Evolutionary conservation across 176 grass and related monocot genomes (phyloP), one percentile per base, ranked within the genome.

Genomic region (Avena sativa): DNA sequence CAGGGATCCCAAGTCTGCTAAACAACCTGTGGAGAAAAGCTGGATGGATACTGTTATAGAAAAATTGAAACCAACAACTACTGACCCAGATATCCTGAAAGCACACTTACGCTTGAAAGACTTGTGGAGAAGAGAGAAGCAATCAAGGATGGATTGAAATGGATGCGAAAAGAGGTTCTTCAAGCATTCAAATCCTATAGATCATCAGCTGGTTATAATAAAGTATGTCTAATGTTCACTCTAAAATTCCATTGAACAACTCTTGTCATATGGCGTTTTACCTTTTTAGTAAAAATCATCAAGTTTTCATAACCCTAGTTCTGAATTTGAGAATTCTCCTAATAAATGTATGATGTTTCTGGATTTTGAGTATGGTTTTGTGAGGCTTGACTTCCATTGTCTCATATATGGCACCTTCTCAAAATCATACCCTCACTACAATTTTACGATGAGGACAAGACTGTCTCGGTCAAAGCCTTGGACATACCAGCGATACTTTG

Each of bases 391-490:
- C 20, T 44, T 25, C 2, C 81, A 83, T 8, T 83, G 81, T 56
- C 68, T 83, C 12, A 60, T 83, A 4, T 48, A 20, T 23, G 65
- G 38, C 53, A 38, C 30, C 43, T 78, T 17, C 8, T 40, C 81
- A 19, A 83, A 73, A 58, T 26, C 38, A 3, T 83, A 83, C 8
- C 52, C 73, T 46, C 81, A 83, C 6, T 83, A 83, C 14, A 73
- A 60, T 73, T 73, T 83, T 25, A 73, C 14, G 1, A 74, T 83
- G 81, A 58, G 71, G 36, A 59, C 57, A 74, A 83, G 57, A 73
- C 10, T 13, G 13, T 43, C 8, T 83, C 57, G 14, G 2, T 12
- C 21, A 28, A 83, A 28, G 52, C 53, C 15, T 60, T 83, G 67
- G 52, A 25, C 6, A 3, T 26, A 46, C 6, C 55, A 36, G 2